phyloP scores from a whole-genome alignment of 768 basidiomycete species.

The Chalciporus chontae region DNA sequence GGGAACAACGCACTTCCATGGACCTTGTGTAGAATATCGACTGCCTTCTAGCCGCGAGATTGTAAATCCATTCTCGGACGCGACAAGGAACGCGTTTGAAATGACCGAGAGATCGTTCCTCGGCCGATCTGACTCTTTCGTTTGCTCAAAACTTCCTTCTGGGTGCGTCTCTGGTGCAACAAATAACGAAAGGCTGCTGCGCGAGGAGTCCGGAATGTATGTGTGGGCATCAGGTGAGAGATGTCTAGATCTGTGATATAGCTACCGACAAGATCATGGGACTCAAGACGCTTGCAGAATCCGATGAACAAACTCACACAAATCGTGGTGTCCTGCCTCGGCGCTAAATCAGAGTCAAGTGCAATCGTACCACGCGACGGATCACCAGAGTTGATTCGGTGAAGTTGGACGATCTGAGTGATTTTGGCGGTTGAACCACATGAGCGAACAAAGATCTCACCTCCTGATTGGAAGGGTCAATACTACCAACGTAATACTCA shows the following conservation, averaged over 20 bases:
- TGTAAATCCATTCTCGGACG: conserved; percentile 53
- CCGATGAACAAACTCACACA: conserved; percentile 37
- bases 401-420: conserved; percentile 43
- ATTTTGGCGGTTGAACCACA: not conserved
- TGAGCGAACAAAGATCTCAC: not conserved
- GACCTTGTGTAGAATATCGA: conserved; percentile 12
- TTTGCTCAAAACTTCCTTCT: not conserved
- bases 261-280: conserved; percentile 27
- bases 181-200: conserved; percentile 21
- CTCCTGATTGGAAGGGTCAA: conserved; percentile 16
- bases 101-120: conserved; percentile 1
- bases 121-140: not conserved
- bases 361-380: conserved; percentile 68
- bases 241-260: conserved; percentile 38
- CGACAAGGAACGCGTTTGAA: conserved; percentile 38
- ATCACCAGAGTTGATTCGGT: conserved; percentile 65
- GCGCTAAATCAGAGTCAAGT: conserved; percentile 51
- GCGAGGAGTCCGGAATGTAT: conserved; percentile 4
- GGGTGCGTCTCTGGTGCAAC: conserved; percentile 20
- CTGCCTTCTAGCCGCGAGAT: conserved; percentile 27
- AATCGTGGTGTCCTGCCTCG: conserved; percentile 45
- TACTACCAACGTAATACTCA: conserved; percentile 54
- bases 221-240: not conserved
- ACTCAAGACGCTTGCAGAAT: not conserved
- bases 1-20: conserved; percentile 43